Evolutionary conservation across 108 stramenopile genomes (phyloP), one percentile per base, ranked within the genome.

Genomic region (Cafeteria roenbergensis): DNA sequence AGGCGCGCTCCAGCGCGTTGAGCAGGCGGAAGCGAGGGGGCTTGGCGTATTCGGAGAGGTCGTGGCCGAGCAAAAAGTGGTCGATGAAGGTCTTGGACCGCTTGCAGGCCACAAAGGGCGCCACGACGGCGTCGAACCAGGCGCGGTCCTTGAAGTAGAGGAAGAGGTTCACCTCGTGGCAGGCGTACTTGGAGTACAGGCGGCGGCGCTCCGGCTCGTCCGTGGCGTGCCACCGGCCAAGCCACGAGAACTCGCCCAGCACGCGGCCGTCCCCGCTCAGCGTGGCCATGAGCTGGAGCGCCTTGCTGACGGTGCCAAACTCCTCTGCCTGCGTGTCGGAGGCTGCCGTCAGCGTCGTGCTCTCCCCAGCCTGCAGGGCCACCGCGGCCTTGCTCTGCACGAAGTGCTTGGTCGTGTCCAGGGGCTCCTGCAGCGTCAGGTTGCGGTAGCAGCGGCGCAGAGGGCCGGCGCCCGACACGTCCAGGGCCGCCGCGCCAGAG

Each of bases 111-210:
- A 61, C 2, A 27, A 22, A 38, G 24, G 59, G 59, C 59, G 17
- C 20, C 20, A 61, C 59, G 22, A 37, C n/a, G n/a, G 21, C 2
- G 36, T 61, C 59, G 59, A 61, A 61, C 20, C 9, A 61, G 37
- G 34, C 22, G 17, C 59, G 59, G 37, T 61, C 59, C 59, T 27
- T 12, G 21, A 35, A 24, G 59, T 37, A 61, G 17, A 61, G 30
- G 59, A 61, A 61, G 21, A 61, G n/a, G 37, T 61, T 6, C 36
- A 61, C 22, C 59, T 61, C 59, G 37, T 37, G 37, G 59, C 59
- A 61, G 2, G 59, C 59, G 59, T 61, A 53, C 24, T 9, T 53
- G 52, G 29, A 32, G 37, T 61, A 61, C 37, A 29, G 9, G 34
- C 17, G 20, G 24, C 2, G 2, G 17, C 30, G 9, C 37, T 35